Conservation (phyloP, 805 yeast species). For the Novakomyces olei region DNA sequence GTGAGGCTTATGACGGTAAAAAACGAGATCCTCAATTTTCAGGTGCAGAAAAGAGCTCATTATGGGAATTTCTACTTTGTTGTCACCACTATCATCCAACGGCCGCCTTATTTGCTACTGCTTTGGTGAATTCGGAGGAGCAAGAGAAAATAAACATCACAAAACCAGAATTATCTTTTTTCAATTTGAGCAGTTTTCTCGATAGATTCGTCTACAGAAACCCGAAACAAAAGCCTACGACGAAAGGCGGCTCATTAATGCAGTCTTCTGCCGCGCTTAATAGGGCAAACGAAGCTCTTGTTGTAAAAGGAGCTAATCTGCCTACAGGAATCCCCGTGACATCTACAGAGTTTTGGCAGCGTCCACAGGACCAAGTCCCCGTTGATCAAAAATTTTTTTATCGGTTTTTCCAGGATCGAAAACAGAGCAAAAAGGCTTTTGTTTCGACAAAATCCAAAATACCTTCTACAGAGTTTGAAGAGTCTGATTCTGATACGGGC, state of each 20-base stretch:
- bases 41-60: constrained; percentile 55
- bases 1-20: constrained; percentile 45
- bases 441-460: constrained; percentile 10
- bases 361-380: constrained; percentile 8
- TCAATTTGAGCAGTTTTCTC: constrained; percentile 70
- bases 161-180: constrained; percentile 80
- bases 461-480: constrained; percentile 11
- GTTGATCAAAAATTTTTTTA: constrained; percentile 51
- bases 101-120: constrained; percentile 53
- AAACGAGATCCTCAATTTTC: constrained; percentile 86
- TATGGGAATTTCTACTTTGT: constrained; percentile 72
- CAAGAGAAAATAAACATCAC: too few relatives aligned
- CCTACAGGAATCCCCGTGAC: constrained; percentile 45
- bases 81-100: constrained; percentile 81
- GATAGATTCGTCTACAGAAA: constrained; percentile 90
- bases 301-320: constrained; percentile 24
- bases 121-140: constrained; percentile 26
- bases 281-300: constrained; percentile 6
- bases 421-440: constrained; percentile 16
- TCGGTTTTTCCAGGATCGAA: constrained; percentile 55
- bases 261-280: constrained; percentile 71
- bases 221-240: constrained; percentile 50
- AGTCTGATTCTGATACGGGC: constrained; percentile 31
- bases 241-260: constrained; percentile 88
- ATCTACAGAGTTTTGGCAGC: constrained; percentile 55